A percentile compares a stretch with the other conserved stretches of the same genome.
phyloP scores from a whole-genome alignment of 345 rosid species.

The Citrus glauca region DNA sequence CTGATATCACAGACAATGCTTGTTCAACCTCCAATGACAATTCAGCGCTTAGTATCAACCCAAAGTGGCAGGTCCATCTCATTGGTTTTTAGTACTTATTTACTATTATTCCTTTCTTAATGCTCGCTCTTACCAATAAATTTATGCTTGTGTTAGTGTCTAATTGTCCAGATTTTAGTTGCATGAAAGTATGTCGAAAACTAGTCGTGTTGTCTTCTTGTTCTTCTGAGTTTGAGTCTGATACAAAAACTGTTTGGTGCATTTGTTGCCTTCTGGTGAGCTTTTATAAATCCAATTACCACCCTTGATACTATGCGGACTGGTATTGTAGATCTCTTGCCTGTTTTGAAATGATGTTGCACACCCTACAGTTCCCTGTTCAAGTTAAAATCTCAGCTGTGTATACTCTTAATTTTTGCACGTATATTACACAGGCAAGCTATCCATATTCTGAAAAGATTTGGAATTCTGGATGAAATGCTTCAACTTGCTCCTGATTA shows the following conservation, averaged over 20 bases:
- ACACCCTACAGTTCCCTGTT: not conserved
- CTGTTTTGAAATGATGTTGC: no score
- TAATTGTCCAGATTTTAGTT: not conserved
- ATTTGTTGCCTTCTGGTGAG: no score
- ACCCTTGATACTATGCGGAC: not conserved
- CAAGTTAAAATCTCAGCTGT: not conserved
- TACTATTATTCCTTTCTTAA: not conserved
- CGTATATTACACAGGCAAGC: not conserved
- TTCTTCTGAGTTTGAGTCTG: not conserved
- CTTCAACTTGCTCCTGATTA: not conserved
- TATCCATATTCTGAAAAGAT: not conserved
- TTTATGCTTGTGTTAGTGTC: not conserved
- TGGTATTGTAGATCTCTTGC: no score
- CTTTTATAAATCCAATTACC: not conserved
- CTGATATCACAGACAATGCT: slow-evolving; percentile 29
- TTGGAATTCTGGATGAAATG: not conserved
- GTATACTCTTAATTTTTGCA: not conserved
- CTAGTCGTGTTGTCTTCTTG: not conserved
- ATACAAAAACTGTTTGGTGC: not conserved
- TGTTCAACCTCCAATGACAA: slow-evolving; percentile 35
- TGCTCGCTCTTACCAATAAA: not conserved
- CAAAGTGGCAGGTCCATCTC: slow-evolving; percentile 58
- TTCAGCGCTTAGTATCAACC: slow-evolving; percentile 14
- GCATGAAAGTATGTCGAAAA: not conserved
- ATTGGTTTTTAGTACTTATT: not conserved